These are phyloP conservation scores for Thielaviopsis euricoi DNA, from an alignment of 2,329 filamentous ascomycete species.

Conservation along the genomic window DNA sequence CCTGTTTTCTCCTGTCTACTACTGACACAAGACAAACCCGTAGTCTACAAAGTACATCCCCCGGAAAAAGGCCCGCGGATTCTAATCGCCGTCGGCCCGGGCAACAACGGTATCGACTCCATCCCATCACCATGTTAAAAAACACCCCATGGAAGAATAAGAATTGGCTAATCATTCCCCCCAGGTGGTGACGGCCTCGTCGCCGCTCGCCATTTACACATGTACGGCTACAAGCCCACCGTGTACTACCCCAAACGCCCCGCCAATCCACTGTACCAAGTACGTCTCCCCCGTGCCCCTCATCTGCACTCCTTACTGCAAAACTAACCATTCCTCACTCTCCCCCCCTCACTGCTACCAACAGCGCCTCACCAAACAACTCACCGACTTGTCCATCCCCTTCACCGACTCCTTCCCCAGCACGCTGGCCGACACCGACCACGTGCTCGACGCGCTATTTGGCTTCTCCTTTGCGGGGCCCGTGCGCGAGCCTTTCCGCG, in stretches of 20 bases:
- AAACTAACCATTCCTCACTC: not conserved
- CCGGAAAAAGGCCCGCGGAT: slow-evolving; percentile 52
- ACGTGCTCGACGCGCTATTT: slow-evolving; percentile 86
- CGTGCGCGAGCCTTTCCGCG: slow-evolving; percentile 79
- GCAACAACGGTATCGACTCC: slow-evolving; percentile 42
- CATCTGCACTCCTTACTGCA: slow-evolving; percentile 4
- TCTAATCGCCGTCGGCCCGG: slow-evolving; percentile 80
- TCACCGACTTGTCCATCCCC: slow-evolving; percentile 65
- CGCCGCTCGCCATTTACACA: slow-evolving; percentile 75
- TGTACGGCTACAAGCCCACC: slow-evolving; percentile 79
- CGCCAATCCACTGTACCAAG: slow-evolving; percentile 80
- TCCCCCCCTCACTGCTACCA: too few relatives aligned
- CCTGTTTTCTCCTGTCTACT: not conserved
- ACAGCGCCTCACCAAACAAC: slow-evolving; percentile 67
- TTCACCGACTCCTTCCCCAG: slow-evolving; percentile 66
- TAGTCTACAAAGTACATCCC: slow-evolving; percentile 76
- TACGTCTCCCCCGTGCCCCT: slow-evolving; percentile 23
- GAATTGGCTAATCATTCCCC: slow-evolving; percentile 12
- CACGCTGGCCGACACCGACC: slow-evolving; percentile 53
- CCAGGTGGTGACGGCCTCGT: slow-evolving; percentile 86
- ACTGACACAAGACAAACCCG: not conserved
- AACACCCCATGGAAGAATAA: too few relatives aligned
- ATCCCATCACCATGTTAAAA: too few relatives aligned
- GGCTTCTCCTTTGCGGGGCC: slow-evolving; percentile 88
- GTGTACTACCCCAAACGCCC: slow-evolving; percentile 88